Evolutionary conservation across 2,329 filamentous ascomycete species (phyloP).

Genomic region (Neonectria magnoliae): DNA sequence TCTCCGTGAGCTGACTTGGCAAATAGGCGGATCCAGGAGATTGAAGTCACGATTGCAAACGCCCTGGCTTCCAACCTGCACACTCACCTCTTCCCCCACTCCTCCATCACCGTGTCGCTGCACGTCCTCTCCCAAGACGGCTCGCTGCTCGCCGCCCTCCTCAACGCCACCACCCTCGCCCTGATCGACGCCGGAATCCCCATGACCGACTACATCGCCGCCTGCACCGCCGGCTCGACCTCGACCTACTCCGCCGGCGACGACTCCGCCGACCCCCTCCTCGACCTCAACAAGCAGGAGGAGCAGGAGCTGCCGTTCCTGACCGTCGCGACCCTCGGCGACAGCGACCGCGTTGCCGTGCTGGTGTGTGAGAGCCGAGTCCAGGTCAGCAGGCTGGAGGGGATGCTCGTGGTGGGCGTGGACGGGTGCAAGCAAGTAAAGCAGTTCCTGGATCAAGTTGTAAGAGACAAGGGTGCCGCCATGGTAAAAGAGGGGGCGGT

Average conservation of each 20-base stretch:
- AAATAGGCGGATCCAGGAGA: conserved; percentile 79
- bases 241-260: conserved; percentile 72
- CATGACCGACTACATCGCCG: conserved; percentile 90
- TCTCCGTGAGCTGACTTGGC: conserved; percentile 1
- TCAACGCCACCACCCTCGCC: conserved; percentile 92
- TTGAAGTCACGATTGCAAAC: conserved; percentile 80
- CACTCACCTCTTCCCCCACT: conserved; percentile 89
- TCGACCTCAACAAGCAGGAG: conserved; percentile 82
- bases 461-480: conserved; percentile 74
- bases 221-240: conserved; percentile 87
- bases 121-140: conserved; percentile 93
- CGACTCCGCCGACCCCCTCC: conserved; percentile 77
- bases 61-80: conserved; percentile 83
- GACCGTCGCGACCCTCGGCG: conserved; percentile 83
- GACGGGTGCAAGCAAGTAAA: conserved; percentile 91
- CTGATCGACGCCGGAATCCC: conserved; percentile 95
- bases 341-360: conserved; percentile 78
- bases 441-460: conserved; percentile 81
- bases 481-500: conserved; percentile 68
- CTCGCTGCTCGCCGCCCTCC: conserved; percentile 84
- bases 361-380: conserved; percentile 89
- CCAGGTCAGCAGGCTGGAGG: conserved; percentile 83
- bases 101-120: conserved; percentile 82
- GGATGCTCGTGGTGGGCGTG: conserved; percentile 91
- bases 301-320: conserved; percentile 90